Percentiles rank a stretch among this genome's conserved stretches.
These are phyloP conservation scores for Chalciporus sphaerocephalus DNA, from an alignment of 768 basidiomycete species.

Conservation along the genomic window DNA sequence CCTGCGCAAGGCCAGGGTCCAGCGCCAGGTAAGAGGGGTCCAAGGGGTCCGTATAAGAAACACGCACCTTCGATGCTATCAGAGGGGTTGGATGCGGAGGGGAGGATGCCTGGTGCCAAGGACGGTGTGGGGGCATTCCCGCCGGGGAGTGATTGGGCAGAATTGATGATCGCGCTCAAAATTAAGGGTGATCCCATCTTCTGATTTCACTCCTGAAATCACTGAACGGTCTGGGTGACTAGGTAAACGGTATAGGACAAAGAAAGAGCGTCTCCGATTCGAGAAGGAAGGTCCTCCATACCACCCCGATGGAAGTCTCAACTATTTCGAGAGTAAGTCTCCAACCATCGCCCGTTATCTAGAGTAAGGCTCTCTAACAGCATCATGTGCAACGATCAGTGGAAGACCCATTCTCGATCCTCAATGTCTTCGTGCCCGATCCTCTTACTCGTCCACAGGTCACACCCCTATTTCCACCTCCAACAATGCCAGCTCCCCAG, in stretches of 20 bases:
- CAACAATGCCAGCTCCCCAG: conserved; percentile 16
- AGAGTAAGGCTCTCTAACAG: background rate
- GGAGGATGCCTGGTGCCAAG: conserved; percentile 69
- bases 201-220: background rate
- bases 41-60: conserved; percentile 54
- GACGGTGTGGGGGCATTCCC: conserved; percentile 75
- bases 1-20: conserved; percentile 12
- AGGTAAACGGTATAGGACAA: conserved; percentile 78
- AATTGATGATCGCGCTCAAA: conserved; percentile 67
- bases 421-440: conserved; percentile 61
- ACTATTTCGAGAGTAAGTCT: conserved; percentile 63
- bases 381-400: conserved; percentile 37
- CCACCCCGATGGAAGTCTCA: conserved; percentile 71
- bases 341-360: background rate
- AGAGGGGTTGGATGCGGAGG: conserved; percentile 61
- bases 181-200: conserved; percentile 52
- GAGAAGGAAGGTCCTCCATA: conserved; percentile 73
- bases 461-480: conserved; percentile 51
- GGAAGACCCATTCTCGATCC: conserved; percentile 73
- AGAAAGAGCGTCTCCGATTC: conserved; percentile 74
- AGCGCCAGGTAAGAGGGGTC: conserved; percentile 35
- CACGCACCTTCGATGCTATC: conserved; percentile 36
- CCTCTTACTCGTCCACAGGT: conserved; percentile 51
- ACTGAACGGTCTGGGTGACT: background rate
- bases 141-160: conserved; percentile 65